Percentiles rank a stretch among this genome's conserved stretches.
These are phyloP conservation scores for Phaeophleospora eucalypticola DNA, from an alignment of 2,329 filamentous ascomycete species.

Conservation along the genomic window DNA sequence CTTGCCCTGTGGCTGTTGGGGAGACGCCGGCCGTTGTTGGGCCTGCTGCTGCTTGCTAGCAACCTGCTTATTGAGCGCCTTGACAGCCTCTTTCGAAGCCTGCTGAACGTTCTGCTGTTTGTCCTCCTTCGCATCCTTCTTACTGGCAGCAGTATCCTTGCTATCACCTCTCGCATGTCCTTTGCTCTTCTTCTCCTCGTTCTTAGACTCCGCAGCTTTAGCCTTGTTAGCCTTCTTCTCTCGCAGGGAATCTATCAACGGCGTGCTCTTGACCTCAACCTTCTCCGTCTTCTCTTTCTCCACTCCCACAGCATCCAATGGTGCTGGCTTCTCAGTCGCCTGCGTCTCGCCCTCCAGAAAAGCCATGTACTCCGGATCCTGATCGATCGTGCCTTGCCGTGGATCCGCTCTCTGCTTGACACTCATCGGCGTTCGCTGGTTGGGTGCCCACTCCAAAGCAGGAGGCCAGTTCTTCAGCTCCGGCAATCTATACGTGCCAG, in stretches of 20 bases:
- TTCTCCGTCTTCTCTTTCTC: conserved; percentile 45
- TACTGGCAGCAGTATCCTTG: conserved; percentile 32
- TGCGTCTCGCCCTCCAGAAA: conserved; percentile 87
- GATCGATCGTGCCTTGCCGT: conserved; percentile 90
- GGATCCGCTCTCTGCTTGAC: conserved; percentile 72
- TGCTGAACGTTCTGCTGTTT: conserved; percentile 33
- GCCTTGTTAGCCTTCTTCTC: conserved; percentile 50
- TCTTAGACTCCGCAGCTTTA: conserved; percentile 28
- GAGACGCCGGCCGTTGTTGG: conserved; percentile 19
- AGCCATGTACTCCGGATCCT: conserved; percentile 90
- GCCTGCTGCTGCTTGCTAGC: conserved; percentile 27
- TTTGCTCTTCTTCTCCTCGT: conserved; percentile 33
- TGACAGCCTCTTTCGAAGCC: conserved; percentile 51
- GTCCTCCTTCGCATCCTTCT: conserved; percentile 30
- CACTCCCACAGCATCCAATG: conserved; percentile 48
- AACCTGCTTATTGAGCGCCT: conserved; percentile 49
- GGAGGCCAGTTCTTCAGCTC: conserved; percentile 71
- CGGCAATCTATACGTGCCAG: conserved; percentile 66
- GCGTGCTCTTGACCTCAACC: conserved; percentile 73
- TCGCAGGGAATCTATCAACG: conserved; percentile 81
- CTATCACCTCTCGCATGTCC: conserved; percentile 29
- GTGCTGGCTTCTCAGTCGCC: conserved; percentile 54
- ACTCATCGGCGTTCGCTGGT: conserved; percentile 70
- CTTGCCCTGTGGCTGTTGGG: conserved; percentile 26
- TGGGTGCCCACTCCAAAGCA: conserved; percentile 74